phyloP scores from a whole-genome alignment of 306 rosid species.

The Quercus cerris region DNA sequence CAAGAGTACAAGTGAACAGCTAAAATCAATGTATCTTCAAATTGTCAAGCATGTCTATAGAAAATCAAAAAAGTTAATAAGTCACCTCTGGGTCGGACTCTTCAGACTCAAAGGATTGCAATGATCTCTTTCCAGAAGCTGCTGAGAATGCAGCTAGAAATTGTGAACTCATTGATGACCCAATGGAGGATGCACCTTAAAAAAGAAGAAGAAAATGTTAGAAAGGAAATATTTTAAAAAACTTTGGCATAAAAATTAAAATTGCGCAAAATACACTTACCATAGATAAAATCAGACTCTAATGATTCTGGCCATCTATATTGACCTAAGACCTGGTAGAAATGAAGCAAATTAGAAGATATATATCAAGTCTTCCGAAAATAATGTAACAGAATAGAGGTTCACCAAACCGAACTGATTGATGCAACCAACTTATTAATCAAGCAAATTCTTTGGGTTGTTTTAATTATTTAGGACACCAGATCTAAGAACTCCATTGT shows the following conservation, averaged over 20 bases:
- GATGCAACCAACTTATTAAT: not conserved
- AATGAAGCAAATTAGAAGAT: constrained; percentile 3
- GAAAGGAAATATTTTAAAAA: not conserved
- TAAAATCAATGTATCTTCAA: constrained; percentile 13
- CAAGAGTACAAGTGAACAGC: constrained; percentile 24
- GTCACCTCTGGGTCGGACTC: constrained; percentile 84
- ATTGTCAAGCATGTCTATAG: constrained; percentile 12
- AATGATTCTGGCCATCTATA: constrained; percentile 78
- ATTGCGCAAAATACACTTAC: constrained; percentile 34
- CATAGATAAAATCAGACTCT: constrained; percentile 63
- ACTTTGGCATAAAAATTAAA: not conserved
- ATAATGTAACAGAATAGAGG: not conserved
- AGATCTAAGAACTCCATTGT: not conserved
- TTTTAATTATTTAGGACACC: not conserved
- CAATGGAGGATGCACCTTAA: constrained; percentile 78
- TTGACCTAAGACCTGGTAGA: constrained; percentile 55
- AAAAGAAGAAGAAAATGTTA: constrained; percentile 10
- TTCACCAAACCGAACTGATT: not conserved
- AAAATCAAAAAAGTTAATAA: constrained; percentile 1
- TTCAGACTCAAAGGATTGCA: constrained; percentile 63
- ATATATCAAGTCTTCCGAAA: constrained; percentile 16
- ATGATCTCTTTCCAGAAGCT: constrained; percentile 72
- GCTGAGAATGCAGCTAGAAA: constrained; percentile 75
- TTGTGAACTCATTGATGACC: constrained; percentile 57
- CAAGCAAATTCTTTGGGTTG: not conserved